These are phyloP conservation scores for Venturia aucupariae DNA, from an alignment of 2,329 filamentous ascomycete genomes.

Conservation along the genomic window DNA sequence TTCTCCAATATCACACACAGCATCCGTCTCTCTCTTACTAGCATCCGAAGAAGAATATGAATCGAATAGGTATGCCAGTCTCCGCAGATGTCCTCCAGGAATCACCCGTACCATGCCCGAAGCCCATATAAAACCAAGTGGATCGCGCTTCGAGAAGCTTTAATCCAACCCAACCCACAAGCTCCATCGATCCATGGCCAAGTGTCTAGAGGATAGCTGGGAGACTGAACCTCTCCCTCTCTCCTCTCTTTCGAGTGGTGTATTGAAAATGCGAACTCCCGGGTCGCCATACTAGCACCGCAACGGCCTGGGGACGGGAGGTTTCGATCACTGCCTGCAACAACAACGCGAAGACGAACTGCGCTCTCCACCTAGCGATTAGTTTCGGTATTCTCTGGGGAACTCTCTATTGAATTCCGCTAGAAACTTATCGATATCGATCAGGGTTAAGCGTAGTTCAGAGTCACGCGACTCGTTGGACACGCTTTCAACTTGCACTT, in stretches of 20 bases:
- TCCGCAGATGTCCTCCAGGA: neutral
- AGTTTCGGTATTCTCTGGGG: neutral
- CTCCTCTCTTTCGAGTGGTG: neutral
- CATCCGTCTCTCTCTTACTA: neutral
- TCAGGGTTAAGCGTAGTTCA: neutral
- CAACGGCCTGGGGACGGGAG: no score
- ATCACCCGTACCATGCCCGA: neutral
- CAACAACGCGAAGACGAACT: no score
- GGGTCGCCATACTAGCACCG: neutral
- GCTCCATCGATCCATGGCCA: neutral
- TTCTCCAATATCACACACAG: neutral
- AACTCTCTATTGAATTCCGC: neutral
- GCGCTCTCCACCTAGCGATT: neutral
- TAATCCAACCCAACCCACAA: neutral
- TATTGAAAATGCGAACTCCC: neutral
- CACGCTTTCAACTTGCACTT: neutral
- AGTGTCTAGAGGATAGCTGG: no score
- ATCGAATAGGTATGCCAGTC: neutral
- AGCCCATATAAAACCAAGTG: neutral
- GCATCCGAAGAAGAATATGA: neutral
- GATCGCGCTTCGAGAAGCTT: neutral
- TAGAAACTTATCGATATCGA: neutral
- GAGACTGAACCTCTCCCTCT: neutral
- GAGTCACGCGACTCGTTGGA: neutral
- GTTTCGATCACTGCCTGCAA: no score